Evolutionary conservation across 129 eudicot genomes (phyloP).

Genomic region (Artemisia annua): DNA sequence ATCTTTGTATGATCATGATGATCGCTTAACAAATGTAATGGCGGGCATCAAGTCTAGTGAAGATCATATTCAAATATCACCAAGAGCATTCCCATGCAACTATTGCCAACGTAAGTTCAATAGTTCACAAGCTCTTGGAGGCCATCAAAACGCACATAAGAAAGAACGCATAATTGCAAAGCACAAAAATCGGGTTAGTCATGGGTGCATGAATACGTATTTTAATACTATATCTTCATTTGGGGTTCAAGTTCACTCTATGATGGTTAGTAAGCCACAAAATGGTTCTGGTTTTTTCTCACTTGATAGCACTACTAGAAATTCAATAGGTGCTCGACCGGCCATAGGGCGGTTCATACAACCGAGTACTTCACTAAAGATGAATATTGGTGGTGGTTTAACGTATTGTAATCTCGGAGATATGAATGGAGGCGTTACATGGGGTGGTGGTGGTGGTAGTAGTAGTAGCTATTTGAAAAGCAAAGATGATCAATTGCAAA

Average conservation of each 20-base stretch:
- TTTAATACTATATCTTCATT: constrained; percentile 44
- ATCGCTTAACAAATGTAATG: constrained; percentile 14
- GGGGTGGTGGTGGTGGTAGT: constrained; percentile 32
- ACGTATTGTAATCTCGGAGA: constrained; percentile 29
- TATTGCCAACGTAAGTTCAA: constrained; percentile 67
- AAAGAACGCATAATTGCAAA: constrained; percentile 55
- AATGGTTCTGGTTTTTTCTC: constrained; percentile 8
- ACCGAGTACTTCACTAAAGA: constrained; percentile 18
- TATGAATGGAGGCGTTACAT: constrained; percentile 34
- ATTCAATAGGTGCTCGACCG: constrained; percentile 41
- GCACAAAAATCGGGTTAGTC: constrained; percentile 32
- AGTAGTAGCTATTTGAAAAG: constrained; percentile 23
- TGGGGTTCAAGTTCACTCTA: constrained; percentile 67
- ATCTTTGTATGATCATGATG: constrained; percentile 30
- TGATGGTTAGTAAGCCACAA: constrained; percentile 54
- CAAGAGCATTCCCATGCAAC: constrained; percentile 68
- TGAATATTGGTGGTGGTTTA: constrained; percentile 33
- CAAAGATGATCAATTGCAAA: constrained; percentile 51
- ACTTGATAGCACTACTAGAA: constrained; percentile 36
- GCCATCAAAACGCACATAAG: constrained; percentile 92
- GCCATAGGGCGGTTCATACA: constrained; percentile 45
- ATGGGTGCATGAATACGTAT: constrained; percentile 9
- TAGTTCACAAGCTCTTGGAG: constrained; percentile 88
- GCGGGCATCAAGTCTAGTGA: background rate
- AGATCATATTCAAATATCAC: constrained; percentile 31